phyloP scores from a whole-genome alignment of 2,329 filamentous ascomycete genomes.

The Diaporthe velutina region DNA sequence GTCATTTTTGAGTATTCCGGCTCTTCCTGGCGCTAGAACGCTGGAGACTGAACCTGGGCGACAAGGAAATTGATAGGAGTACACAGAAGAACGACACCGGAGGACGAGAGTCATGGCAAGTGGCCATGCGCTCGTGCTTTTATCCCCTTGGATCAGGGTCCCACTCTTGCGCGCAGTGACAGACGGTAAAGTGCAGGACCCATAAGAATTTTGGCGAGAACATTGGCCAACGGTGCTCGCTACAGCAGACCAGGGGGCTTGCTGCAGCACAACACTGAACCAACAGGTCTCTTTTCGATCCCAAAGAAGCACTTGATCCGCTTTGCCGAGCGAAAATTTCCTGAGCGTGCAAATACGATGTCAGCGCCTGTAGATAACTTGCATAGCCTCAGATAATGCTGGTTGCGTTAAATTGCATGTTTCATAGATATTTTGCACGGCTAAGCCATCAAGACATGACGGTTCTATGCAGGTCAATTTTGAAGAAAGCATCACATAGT shows the following conservation, averaged over 20 bases:
- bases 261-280: background rate
- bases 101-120: background rate
- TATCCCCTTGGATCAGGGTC: background rate
- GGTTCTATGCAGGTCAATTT: background rate
- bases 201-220: constrained; percentile 17
- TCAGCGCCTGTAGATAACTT: background rate
- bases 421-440: background rate
- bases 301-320: background rate
- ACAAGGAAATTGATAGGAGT: background rate
- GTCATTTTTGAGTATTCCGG: background rate
- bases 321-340: constrained; percentile 24
- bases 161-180: constrained; percentile 7
- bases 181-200: constrained; percentile 14
- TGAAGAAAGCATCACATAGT: background rate
- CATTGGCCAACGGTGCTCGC: background rate
- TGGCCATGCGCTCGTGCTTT: background rate
- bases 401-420: background rate
- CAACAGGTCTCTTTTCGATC: background rate
- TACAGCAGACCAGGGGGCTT: constrained; percentile 2
- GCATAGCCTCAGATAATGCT: background rate
- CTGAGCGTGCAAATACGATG: background rate
- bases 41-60: background rate
- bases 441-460: too few species aligned
- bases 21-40: background rate
- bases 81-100: background rate